These are phyloP conservation scores for Neotropicomus parvogracilis DNA, from an alignment of 1,284 basidiomycete genomes.

Conservation along the genomic window DNA sequence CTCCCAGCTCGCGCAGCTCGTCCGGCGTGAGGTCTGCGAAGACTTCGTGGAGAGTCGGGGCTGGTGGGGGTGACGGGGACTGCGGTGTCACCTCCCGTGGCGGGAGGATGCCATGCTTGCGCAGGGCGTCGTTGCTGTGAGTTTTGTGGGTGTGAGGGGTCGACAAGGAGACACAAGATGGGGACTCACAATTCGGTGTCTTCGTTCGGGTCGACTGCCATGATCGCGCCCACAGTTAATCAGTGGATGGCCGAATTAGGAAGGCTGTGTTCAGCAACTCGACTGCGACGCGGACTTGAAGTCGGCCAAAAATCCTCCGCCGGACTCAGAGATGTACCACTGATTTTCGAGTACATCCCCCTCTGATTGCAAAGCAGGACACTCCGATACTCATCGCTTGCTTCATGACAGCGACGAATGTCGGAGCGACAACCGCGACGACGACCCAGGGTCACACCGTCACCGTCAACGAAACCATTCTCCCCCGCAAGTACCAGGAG, in stretches of 20 bases:
- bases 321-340: slow-evolving; percentile 22
- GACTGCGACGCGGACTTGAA: slow-evolving; percentile 29
- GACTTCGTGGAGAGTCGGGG: slow-evolving; percentile 60
- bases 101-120: slow-evolving; percentile 88
- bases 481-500: slow-evolving; percentile 63
- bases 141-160: slow-evolving; percentile 1
- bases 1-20: slow-evolving; percentile 66
- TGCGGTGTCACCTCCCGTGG: slow-evolving; percentile 65
- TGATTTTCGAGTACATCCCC: slow-evolving; percentile 8
- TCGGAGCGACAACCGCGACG: slow-evolving; percentile 17
- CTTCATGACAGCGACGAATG: slow-evolving; percentile 28
- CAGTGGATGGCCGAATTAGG: slow-evolving; percentile 22
- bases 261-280: slow-evolving; percentile 29
- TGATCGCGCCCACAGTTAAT: slow-evolving; percentile 29
- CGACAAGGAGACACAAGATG: neutral
- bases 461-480: slow-evolving; percentile 33
- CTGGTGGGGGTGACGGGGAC: slow-evolving; percentile 70
- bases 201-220: slow-evolving; percentile 77
- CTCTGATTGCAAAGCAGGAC: slow-evolving; percentile 14
- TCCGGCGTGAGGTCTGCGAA: slow-evolving; percentile 64
- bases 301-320: slow-evolving; percentile 9
- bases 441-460: slow-evolving; percentile 26
- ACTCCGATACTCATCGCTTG: slow-evolving; percentile 15
- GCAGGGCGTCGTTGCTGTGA: slow-evolving; percentile 84
- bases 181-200: slow-evolving; percentile 87